Conservation (phyloP, 139 green algal genomes). For the Pycnococcus provasolii region DNA sequence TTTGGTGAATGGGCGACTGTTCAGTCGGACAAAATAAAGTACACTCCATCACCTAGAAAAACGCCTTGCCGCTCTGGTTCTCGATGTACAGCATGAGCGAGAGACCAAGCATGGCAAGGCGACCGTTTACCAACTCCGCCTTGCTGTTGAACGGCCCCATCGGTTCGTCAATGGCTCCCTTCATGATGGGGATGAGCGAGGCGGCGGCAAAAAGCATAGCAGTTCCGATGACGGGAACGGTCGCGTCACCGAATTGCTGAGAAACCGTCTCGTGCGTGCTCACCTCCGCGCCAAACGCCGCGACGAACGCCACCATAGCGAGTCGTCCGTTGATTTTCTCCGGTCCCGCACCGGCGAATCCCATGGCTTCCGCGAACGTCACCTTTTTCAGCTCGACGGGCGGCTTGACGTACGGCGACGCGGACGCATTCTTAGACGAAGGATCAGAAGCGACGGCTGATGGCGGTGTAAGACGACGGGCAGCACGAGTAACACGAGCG, state of each 20-base stretch:
- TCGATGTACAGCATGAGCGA: conserved; percentile 30
- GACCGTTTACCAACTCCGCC: conserved; percentile 32
- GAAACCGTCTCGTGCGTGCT: conserved; percentile 31
- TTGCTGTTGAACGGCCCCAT: not conserved
- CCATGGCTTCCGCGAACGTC: not conserved
- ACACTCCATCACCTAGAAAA: conserved; percentile 21
- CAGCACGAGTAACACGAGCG: too few species aligned
- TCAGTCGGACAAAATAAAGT: too few species aligned
- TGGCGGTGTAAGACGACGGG: too few species aligned
- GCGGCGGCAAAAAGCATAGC: conserved; percentile 24
- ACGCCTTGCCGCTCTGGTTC: conserved; percentile 16
- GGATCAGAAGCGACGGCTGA: too few species aligned
- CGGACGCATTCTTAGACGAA: too few species aligned
- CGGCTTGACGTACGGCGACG: too few species aligned
- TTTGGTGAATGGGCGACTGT: too few species aligned
- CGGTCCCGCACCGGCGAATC: conserved; percentile 32
- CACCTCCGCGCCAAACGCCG: conserved; percentile 34
- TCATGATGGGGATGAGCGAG: conserved; percentile 31
- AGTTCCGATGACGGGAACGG: conserved; percentile 23
- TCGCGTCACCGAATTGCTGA: conserved; percentile 27
- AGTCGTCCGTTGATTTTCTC: conserved; percentile 49
- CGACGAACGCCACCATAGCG: conserved; percentile 46
- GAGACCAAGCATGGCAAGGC: conserved; percentile 49
- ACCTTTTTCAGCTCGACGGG: too few species aligned
- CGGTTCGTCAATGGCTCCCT: not conserved